These are phyloP conservation scores for Ceratobasidium papillatum DNA, from an alignment of 1,284 basidiomycete species.

Conservation along the genomic window DNA sequence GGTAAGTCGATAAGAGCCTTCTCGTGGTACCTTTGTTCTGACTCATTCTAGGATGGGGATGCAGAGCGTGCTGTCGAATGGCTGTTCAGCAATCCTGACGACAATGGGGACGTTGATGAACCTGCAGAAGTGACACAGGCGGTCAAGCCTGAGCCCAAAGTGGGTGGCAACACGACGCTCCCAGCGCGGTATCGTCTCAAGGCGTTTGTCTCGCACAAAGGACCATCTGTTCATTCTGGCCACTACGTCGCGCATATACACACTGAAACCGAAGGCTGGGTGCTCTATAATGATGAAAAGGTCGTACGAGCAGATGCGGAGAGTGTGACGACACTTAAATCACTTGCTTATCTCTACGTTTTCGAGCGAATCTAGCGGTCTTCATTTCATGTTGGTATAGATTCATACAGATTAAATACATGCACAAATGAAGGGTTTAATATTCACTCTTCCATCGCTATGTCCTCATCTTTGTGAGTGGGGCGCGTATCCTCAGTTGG, in stretches of 20 bases:
- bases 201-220: conserved; percentile 97
- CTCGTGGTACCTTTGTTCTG: background rate
- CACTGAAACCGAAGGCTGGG: conserved; percentile 65
- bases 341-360: conserved; percentile 87
- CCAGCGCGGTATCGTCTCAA: conserved; percentile 86
- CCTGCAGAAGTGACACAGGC: conserved; percentile 48
- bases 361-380: conserved; percentile 67
- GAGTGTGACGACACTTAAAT: conserved; percentile 75
- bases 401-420: conserved; percentile 17
- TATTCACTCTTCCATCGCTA: conserved; percentile 34
- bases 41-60: conserved; percentile 66
- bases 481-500: background rate
- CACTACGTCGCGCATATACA: conserved; percentile 91
- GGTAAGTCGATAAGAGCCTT: conserved; percentile 57
- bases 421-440: background rate
- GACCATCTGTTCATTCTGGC: conserved; percentile 92
- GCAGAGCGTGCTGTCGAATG: conserved; percentile 92
- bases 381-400: conserved; percentile 6
- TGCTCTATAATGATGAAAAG: conserved; percentile 96
- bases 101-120: conserved; percentile 70
- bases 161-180: conserved; percentile 64
- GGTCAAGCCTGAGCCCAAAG: conserved; percentile 45
- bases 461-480: conserved; percentile 7
- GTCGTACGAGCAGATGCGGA: conserved; percentile 81
- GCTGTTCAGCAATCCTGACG: conserved; percentile 96